Conservation (phyloP, 345 rosid genomes). For the Microthlaspi erraticum region DNA sequence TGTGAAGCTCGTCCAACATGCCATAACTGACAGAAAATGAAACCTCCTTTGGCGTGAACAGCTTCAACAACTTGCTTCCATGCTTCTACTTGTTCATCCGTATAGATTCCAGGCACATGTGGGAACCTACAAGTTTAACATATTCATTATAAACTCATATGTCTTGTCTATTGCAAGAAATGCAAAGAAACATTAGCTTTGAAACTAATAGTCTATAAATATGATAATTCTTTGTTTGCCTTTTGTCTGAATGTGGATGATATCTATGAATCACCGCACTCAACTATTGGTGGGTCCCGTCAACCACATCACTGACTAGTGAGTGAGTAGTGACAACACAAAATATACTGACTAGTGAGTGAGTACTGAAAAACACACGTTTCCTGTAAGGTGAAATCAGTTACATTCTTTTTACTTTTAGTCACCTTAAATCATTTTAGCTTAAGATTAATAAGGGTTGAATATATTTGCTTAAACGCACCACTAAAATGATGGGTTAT, state of each 20-base stretch:
- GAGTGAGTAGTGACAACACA: background rate
- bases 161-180: background rate
- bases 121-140: conserved; percentile 60
- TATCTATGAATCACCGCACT: background rate
- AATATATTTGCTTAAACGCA: too few relatives aligned
- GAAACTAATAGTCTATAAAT: background rate
- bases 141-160: background rate
- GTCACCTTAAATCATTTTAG: too few relatives aligned
- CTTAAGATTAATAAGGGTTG: too few relatives aligned
- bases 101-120: conserved; percentile 85
- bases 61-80: conserved; percentile 84
- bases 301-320: background rate
- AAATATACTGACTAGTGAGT: too few relatives aligned
- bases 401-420: background rate
- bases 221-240: background rate
- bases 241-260: conserved; percentile 2
- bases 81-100: conserved; percentile 76
- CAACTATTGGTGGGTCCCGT: conserved; percentile 20
- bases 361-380: background rate
- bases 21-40: conserved; percentile 90
- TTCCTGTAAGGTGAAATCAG: background rate
- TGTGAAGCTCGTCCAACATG: conserved; percentile 96
- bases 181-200: background rate
- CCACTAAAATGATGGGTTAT: too few relatives aligned
- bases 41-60: conserved; percentile 76